phyloP scores from a whole-genome alignment of 805 yeast genomes.

The Yarrowia sp. region DNA sequence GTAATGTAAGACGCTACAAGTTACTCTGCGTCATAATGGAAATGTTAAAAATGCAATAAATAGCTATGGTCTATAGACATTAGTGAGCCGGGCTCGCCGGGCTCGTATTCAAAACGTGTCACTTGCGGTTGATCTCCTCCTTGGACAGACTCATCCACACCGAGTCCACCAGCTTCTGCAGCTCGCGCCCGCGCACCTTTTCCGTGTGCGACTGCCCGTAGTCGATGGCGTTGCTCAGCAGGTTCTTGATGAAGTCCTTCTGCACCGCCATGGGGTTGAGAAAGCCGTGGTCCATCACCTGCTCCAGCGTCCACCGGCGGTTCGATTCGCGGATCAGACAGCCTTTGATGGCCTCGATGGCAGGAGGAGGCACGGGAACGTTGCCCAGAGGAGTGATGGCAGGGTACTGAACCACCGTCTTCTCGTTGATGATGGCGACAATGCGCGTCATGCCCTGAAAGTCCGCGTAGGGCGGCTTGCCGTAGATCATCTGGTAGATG shows the following conservation, averaged over 20 bases:
- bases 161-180: constrained; percentile 51
- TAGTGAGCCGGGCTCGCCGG: not conserved
- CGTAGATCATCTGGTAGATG: constrained; percentile 91
- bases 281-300: constrained; percentile 64
- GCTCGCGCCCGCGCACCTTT: constrained; percentile 45
- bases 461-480: constrained; percentile 83
- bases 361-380: constrained; percentile 62
- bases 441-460: constrained; percentile 74
- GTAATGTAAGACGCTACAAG: too few species aligned
- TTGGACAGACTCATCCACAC: constrained; percentile 50
- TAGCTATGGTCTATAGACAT: constrained; percentile 16
- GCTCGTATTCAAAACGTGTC: not conserved
- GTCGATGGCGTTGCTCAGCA: constrained; percentile 72
- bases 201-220: constrained; percentile 57
- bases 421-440: constrained; percentile 83
- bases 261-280: constrained; percentile 73
- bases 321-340: constrained; percentile 73
- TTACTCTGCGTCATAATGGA: too few species aligned
- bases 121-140: constrained; percentile 22
- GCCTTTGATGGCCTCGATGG: constrained; percentile 65
- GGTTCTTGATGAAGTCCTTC: constrained; percentile 60
- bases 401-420: constrained; percentile 66
- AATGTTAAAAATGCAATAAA: constrained; percentile 20
- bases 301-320: constrained; percentile 60
- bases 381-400: constrained; percentile 55